Conservation (phyloP, 2,329 filamentous ascomycete genomes). For the Monosporascus ibericus region DNA sequence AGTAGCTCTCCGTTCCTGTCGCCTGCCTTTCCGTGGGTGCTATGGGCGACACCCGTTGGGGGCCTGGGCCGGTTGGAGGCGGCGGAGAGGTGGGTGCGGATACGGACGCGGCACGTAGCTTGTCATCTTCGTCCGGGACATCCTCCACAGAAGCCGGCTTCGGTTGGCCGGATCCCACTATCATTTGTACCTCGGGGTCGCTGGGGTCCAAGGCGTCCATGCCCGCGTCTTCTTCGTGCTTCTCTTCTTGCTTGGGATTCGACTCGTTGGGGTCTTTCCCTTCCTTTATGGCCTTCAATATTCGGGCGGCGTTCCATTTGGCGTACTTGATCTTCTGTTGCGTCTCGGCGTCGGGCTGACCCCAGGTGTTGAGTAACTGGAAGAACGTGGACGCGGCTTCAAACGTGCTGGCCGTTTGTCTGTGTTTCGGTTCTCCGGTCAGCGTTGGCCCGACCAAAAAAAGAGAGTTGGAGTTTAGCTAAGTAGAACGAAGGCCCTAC, state of each 20-base stretch:
- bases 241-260: slow-evolving; percentile 64
- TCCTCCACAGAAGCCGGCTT: slow-evolving; percentile 47
- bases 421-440: slow-evolving; percentile 25
- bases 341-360: slow-evolving; percentile 64
- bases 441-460: slow-evolving; percentile 1
- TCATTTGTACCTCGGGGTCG: slow-evolving; percentile 57
- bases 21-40: slow-evolving; percentile 20
- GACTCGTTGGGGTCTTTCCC: slow-evolving; percentile 88
- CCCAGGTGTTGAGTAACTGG: slow-evolving; percentile 83
- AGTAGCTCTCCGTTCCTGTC: slow-evolving; percentile 22
- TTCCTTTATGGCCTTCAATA: slow-evolving; percentile 83
- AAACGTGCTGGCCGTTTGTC: slow-evolving; percentile 90
- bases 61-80: slow-evolving; percentile 17
- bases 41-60: slow-evolving; percentile 27
- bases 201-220: slow-evolving; percentile 50
- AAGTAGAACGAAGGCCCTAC: slow-evolving; percentile 35
- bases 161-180: slow-evolving; percentile 30
- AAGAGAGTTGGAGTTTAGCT: background rate
- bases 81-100: slow-evolving; percentile 29
- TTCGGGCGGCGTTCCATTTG: slow-evolving; percentile 90
- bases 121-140: slow-evolving; percentile 38
- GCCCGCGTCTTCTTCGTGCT: slow-evolving; percentile 36
- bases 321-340: slow-evolving; percentile 89
- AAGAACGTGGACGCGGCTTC: slow-evolving; percentile 90
- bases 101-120: slow-evolving; percentile 25